phyloP scores from a whole-genome alignment of 805 yeast genomes.

The Yamadazyma scolyti region DNA sequence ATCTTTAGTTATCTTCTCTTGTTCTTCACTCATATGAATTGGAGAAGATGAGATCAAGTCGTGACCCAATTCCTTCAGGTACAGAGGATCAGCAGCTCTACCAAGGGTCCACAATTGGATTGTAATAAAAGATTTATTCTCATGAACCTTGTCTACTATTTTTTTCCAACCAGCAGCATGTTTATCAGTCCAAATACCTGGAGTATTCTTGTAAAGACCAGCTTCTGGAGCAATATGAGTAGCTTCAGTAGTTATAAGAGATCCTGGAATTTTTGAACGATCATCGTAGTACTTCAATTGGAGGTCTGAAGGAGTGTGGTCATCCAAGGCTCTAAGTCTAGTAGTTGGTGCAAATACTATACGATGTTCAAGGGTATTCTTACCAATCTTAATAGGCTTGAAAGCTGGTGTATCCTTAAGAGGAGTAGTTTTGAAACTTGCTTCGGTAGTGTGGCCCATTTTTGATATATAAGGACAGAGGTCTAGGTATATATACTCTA shows the following conservation, averaged over 20 bases:
- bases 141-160: conserved; percentile 45
- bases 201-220: conserved; percentile 41
- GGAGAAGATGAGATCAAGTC: conserved; percentile 9
- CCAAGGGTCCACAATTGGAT: conserved; percentile 57
- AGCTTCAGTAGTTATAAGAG: conserved; percentile 30
- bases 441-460: no score
- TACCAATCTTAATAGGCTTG: conserved; percentile 32
- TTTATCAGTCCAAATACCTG: conserved; percentile 47
- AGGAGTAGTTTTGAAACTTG: no score
- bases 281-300: conserved; percentile 24
- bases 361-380: conserved; percentile 16
- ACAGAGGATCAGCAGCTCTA: conserved; percentile 27
- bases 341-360: conserved; percentile 26
- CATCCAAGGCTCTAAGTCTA: conserved; percentile 18
- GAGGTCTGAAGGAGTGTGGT: conserved; percentile 26
- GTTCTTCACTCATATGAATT: conserved; percentile 1
- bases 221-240: conserved; percentile 25
- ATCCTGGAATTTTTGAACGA: conserved; percentile 28
- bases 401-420: conserved; percentile 24
- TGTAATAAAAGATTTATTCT: conserved; percentile 36
- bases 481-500: no score
- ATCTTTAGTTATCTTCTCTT: conserved; percentile 1
- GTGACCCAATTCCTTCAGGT: conserved; percentile 19
- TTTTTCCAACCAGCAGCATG: conserved; percentile 50
- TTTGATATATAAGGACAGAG: no score